Evolutionary conservation across 768 basidiomycete genomes (phyloP).

Genomic region (Vararia minispora): DNA sequence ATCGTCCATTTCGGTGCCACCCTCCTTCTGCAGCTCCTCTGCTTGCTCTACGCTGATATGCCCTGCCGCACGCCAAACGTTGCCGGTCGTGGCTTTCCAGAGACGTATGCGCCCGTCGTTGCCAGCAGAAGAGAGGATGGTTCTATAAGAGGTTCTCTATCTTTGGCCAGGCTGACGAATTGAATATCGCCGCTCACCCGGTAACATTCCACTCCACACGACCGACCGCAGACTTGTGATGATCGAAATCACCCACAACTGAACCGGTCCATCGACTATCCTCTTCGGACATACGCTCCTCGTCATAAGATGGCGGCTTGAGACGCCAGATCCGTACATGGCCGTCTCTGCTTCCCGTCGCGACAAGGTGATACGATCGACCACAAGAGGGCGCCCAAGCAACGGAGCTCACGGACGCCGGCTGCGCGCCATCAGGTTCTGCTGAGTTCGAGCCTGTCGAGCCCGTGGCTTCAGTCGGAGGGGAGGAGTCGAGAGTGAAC

Average conservation of each 20-base stretch:
- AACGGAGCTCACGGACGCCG: conserved; percentile 67
- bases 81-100: conserved; percentile 80
- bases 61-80: conserved; percentile 76
- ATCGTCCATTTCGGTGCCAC: conserved; percentile 36
- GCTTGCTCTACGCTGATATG: conserved; percentile 74
- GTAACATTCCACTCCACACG: conserved; percentile 94
- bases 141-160: conserved; percentile 32
- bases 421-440: conserved; percentile 25
- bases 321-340: conserved; percentile 86
- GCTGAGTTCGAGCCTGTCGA: conserved; percentile 14
- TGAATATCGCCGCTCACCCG: conserved; percentile 34
- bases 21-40: conserved; percentile 31
- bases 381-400: conserved; percentile 95
- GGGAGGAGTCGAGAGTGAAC: conserved; percentile 46
- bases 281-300: conserved; percentile 25
- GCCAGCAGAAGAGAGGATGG: conserved; percentile 72
- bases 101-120: conserved; percentile 75
- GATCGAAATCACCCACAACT: conserved; percentile 78
- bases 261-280: conserved; percentile 63
- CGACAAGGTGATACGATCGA: conserved; percentile 87
- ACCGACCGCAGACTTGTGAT: conserved; percentile 74
- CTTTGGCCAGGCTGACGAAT: conserved; percentile 1
- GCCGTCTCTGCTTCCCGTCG: conserved; percentile 82
- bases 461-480: conserved; percentile 20
- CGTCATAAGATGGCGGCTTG: conserved; percentile 37